Base-by-base conservation (phyloP, 2,329 filamentous ascomycete species). In the Aureobasidium mangrovei region DNA sequence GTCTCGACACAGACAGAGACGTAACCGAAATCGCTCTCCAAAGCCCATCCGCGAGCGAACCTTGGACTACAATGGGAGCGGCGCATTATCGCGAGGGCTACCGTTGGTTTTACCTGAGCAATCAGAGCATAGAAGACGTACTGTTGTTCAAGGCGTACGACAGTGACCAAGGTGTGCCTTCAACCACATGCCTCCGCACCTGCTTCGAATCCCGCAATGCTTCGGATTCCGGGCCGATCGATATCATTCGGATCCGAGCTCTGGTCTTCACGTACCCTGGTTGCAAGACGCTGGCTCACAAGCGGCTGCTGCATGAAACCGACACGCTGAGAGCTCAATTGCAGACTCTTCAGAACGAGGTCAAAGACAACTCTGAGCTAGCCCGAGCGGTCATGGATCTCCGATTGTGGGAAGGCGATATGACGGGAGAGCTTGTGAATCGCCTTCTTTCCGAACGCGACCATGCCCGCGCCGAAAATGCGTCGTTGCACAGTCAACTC, bases 81-180 rank as follows among this genome's bases (percentile, higher is more conserved):
- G 57, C 61, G 41, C 57, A 61, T 42, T 63, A 66, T 52, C 57
- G 62, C 4, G 47, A 57, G 24, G 64, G 62, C 33, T 63, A 60
- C 43, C 39, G 60, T 9, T 66, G 64, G 63, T 64, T 62, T 32
- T 65, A 64, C 57, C 60, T 60, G 55, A 63, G 58, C 36, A 55
- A 58, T 28, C 62, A 64, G 53, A 59, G 48, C 3, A 53, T 58
- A 38, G 54, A 61, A 31, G 62, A 63, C 29, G 58, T 61, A n/a
- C 49, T 63, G 8, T 54, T 63, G 4, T 63, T 63, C 58, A 63
- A 62, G 54, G 61, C 59, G 45, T 62, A 64, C 47, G 63, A 66
- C 48, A 61, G 55, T 28, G 57, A 60, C 29, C 48, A 53, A 7
- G 35, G 59, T 36, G 56, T 61, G 5, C 31, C 41, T 32, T 60